These are phyloP conservation scores for Usnea hakonensis DNA, from an alignment of 495 filamentous ascomycete species.

Conservation along the genomic window DNA sequence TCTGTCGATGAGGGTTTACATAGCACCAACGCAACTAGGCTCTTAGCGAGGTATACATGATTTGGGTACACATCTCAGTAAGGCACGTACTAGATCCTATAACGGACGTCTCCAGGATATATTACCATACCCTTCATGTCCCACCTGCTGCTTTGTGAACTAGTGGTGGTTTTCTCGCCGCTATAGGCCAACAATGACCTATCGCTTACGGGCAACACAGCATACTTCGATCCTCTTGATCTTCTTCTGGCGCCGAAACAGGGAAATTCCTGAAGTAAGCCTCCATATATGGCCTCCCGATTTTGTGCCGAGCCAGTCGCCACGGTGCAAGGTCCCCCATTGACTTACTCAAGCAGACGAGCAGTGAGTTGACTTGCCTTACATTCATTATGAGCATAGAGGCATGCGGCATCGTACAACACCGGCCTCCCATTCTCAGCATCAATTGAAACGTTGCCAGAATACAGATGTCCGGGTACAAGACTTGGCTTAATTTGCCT, in stretches of 20 bases:
- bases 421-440: conserved; percentile 19
- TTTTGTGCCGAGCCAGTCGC: conserved; percentile 21
- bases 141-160: conserved; percentile 2
- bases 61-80: not conserved
- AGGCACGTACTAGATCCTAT: conserved; percentile 11
- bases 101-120: conserved; percentile 16
- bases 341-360: not conserved
- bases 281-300: conserved; percentile 25
- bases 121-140: conserved; percentile 13
- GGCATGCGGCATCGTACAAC: conserved; percentile 24
- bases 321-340: conserved; percentile 19
- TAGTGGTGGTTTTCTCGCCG: not conserved
- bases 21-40: no score
- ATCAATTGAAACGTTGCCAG: conserved; percentile 24
- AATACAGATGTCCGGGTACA: conserved; percentile 27
- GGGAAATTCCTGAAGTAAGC: conserved; percentile 25
- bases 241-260: conserved; percentile 26
- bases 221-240: conserved; percentile 26
- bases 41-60: no score
- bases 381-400: conserved; percentile 31
- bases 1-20: no score
- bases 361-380: not conserved
- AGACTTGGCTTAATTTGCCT: conserved; percentile 24
- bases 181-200: not conserved
- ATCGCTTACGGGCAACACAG: conserved; percentile 27